phyloP scores from a whole-genome alignment of 2,329 filamentous ascomycete species.

The Akanthomyces dipterigenus region DNA sequence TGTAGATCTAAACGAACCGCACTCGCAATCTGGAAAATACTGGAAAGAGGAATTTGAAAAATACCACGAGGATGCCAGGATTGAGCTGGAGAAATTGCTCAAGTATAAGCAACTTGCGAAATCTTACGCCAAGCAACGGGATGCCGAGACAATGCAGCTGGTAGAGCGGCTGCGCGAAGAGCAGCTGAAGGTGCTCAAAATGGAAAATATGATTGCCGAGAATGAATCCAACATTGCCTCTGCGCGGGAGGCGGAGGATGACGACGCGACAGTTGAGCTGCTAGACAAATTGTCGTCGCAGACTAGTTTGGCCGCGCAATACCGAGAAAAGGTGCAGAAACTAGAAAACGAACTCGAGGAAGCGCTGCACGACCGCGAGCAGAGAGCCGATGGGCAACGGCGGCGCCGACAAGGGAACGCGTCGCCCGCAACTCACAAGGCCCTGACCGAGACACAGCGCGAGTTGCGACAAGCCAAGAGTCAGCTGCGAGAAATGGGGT shows the following conservation, averaged over 20 bases:
- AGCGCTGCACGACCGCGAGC: slow-evolving; percentile 29
- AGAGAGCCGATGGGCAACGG: slow-evolving; percentile 23
- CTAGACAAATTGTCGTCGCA: slow-evolving; percentile 50
- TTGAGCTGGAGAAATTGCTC: slow-evolving; percentile 70
- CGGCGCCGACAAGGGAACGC: slow-evolving; percentile 32
- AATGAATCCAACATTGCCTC: slow-evolving; percentile 49
- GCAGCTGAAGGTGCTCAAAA: slow-evolving; percentile 54
- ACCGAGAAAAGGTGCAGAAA: slow-evolving; percentile 53
- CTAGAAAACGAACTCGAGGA: slow-evolving; percentile 45
- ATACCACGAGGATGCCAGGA: slow-evolving; percentile 65
- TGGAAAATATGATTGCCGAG: slow-evolving; percentile 57
- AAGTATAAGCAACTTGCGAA: slow-evolving; percentile 75
- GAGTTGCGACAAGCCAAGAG: slow-evolving; percentile 49
- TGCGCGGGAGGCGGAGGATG: slow-evolving; percentile 20
- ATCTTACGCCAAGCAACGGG: slow-evolving; percentile 71
- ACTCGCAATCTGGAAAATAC: slow-evolving; percentile 68
- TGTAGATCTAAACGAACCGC: slow-evolving; percentile 64
- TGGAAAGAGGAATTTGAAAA: slow-evolving; percentile 74
- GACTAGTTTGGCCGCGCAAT: slow-evolving; percentile 50
- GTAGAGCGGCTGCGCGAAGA: slow-evolving; percentile 61
- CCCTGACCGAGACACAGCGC: slow-evolving; percentile 44
- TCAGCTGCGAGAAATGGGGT: slow-evolving; percentile 45
- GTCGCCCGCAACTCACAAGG: slow-evolving; percentile 45
- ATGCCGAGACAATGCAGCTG: slow-evolving; percentile 61
- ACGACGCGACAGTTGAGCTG: slow-evolving; percentile 38